These are phyloP conservation scores for Camelina hispida DNA, from an alignment of 345 rosid genomes.

Conservation along the genomic window DNA sequence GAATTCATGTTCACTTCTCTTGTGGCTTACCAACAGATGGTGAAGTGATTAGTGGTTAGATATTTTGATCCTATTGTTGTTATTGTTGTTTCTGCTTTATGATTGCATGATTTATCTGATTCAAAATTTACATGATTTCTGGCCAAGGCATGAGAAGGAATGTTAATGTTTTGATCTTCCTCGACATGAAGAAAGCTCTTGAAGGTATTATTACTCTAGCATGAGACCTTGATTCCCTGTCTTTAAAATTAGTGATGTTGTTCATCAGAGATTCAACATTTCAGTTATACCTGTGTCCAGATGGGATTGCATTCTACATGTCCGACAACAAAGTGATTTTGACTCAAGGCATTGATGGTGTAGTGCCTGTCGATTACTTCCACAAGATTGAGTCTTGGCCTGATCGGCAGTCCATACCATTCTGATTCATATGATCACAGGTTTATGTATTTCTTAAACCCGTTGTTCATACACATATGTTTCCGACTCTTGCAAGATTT, in stretches of 20 bases:
- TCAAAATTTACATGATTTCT: conserved; percentile 15
- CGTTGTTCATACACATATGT: too few relatives aligned
- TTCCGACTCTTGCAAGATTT: too few relatives aligned
- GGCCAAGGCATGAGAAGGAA: conserved; percentile 78
- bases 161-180: conserved; percentile 71
- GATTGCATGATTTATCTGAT: conserved; percentile 44
- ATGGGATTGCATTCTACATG: conserved; percentile 81
- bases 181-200: conserved; percentile 76
- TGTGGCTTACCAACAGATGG: conserved; percentile 84
- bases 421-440: conserved; percentile 34
- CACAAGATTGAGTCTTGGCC: conserved; percentile 90
- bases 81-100: not conserved
- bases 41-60: conserved; percentile 80
- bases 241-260: not conserved
- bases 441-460: too few relatives aligned
- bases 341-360: conserved; percentile 89
- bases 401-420: conserved; percentile 53
- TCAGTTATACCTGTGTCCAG: conserved; percentile 44
- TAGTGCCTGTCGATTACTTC: conserved; percentile 68
- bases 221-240: not conserved
- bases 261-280: conserved; percentile 5
- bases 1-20: conserved; percentile 90
- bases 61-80: not conserved
- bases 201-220: conserved; percentile 57
- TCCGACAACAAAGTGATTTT: conserved; percentile 87